phyloP scores from a whole-genome alignment of 257 asterid species.

The Solanum rostratum region DNA sequence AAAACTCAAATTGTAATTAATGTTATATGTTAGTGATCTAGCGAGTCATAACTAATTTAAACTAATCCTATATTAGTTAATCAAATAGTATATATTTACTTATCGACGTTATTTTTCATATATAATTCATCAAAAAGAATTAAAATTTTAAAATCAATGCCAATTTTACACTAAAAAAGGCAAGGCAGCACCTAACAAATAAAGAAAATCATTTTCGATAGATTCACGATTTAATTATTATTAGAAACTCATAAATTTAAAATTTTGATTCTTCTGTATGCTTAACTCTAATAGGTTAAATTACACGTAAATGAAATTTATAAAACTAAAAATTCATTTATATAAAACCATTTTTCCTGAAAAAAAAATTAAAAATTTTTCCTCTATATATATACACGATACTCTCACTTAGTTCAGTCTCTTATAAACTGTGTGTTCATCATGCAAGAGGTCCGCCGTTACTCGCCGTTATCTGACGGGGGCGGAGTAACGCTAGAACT shows the following conservation, averaged over 20 bases:
- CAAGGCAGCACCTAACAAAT: not conserved
- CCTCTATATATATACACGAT: not conserved
- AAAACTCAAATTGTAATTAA: no score
- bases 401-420: not conserved
- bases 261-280: not conserved
- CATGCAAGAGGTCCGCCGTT: not conserved
- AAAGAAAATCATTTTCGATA: not conserved
- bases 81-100: no score
- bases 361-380: not conserved
- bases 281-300: not conserved
- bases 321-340: not conserved
- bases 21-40: no score
- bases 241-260: not conserved
- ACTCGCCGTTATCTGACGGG: conserved; percentile 16
- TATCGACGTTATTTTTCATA: no score
- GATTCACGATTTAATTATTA: not conserved
- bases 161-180: not conserved
- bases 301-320: not conserved
- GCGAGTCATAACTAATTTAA: no score
- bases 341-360: not conserved
- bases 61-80: no score
- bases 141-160: not conserved
- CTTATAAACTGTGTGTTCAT: not conserved
- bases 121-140: not conserved
- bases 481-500: conserved; percentile 46